Evolutionary conservation across 23 red algal species (phyloP).

Genomic region (Cyanidioschyzon merolae): DNA sequence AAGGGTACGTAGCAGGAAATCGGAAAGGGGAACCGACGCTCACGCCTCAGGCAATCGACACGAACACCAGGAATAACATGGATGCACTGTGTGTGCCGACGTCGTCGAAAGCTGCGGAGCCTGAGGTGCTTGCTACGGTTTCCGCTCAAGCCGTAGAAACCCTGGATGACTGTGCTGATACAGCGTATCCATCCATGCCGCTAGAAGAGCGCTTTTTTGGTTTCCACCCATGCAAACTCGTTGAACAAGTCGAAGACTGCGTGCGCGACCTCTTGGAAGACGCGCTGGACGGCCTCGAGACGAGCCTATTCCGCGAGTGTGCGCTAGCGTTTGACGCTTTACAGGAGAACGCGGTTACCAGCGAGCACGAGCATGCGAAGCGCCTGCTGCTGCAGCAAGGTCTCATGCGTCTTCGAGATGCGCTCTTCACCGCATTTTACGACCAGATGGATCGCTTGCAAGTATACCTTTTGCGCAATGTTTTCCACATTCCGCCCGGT

Average conservation of each 20-base stretch:
- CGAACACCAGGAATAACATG: no score
- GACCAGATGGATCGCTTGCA: background rate
- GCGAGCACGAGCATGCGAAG: background rate
- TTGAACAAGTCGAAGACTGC: background rate
- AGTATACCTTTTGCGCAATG: slow-evolving; percentile 7
- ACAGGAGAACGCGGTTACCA: background rate
- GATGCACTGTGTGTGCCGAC: no score
- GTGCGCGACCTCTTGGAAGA: background rate
- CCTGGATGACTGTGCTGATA: no score
- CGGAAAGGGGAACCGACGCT: no score
- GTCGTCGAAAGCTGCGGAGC: no score
- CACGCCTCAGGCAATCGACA: no score
- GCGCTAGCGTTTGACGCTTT: background rate
- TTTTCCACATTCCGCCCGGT: background rate
- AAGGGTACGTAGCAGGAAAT: no score
- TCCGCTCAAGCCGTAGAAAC: no score
- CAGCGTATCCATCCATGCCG: slow-evolving; percentile 3
- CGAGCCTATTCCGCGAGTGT: background rate
- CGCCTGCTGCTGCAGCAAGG: background rate
- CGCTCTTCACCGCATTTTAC: background rate
- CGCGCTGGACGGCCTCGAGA: slow-evolving; percentile 12
- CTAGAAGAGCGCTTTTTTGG: slow-evolving; percentile 10
- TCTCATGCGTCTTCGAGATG: background rate
- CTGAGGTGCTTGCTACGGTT: no score
- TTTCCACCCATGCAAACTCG: background rate